phyloP scores from a whole-genome alignment of 23 red algal genomes.

The Chondrus crispus region DNA sequence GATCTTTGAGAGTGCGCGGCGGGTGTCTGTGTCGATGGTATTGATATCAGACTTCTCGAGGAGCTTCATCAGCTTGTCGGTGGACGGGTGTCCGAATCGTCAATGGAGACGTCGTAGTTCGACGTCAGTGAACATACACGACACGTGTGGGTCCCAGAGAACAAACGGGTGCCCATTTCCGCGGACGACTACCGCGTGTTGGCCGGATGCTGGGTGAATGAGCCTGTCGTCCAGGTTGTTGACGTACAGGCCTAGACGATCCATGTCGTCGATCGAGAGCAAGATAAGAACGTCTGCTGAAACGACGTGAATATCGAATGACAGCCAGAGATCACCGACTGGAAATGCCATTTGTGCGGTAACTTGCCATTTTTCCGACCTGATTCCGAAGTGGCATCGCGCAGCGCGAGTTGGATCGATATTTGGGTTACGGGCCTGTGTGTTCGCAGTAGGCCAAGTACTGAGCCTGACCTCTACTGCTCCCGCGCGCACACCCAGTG shows the following conservation, averaged over 20 bases:
- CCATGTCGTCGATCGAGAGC: conserved; percentile 2
- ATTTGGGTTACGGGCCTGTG: neutral
- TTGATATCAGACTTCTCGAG: neutral
- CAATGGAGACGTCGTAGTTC: conserved; percentile 22
- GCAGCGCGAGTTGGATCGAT: neutral
- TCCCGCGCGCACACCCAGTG: neutral
- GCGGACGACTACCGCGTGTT: neutral
- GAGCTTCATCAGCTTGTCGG: neutral
- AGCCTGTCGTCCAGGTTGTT: conserved; percentile 1
- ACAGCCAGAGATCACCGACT: neutral
- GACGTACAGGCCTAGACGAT: conserved; percentile 18
- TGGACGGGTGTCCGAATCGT: neutral
- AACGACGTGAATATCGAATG: neutral
- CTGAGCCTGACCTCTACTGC: neutral
- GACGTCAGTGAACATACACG: no score
- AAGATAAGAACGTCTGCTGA: neutral
- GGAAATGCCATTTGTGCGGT: neutral
- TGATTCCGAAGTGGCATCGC: neutral
- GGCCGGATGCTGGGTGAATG: neutral
- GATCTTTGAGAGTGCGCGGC: neutral
- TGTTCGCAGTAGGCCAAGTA: neutral
- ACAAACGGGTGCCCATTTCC: neutral
- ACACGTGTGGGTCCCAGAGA: no score
- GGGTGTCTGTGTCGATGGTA: neutral
- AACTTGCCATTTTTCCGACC: neutral